These are phyloP conservation scores for Diaporthe longicolla DNA, from an alignment of 2,329 filamentous ascomycete genomes.

Conservation along the genomic window DNA sequence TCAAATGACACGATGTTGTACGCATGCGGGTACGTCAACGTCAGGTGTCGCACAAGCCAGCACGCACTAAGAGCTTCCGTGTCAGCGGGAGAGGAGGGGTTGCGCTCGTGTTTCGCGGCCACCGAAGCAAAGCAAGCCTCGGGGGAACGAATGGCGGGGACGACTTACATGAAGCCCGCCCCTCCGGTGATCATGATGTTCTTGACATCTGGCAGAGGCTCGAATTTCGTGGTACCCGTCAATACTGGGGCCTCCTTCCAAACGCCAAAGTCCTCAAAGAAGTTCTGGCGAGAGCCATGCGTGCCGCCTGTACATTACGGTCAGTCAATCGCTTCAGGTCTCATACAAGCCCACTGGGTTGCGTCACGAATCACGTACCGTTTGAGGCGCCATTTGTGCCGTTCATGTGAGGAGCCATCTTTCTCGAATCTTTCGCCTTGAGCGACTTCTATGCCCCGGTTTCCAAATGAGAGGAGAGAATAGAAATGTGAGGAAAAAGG, in stretches of 20 bases:
- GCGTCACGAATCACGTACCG: constrained; percentile 30
- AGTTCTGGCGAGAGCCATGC: constrained; percentile 54
- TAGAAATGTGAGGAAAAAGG: not conserved
- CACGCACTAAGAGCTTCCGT: constrained; percentile 70
- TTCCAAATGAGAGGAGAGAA: not conserved
- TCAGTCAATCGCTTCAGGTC: not conserved
- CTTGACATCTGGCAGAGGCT: constrained; percentile 76
- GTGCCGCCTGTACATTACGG: constrained; percentile 42
- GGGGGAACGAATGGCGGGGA: constrained; percentile 37
- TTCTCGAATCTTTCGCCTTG: not conserved
- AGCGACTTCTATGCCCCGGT: not conserved
- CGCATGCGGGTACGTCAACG: constrained; percentile 77
- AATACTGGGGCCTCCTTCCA: constrained; percentile 82
- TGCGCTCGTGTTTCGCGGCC: not conserved
- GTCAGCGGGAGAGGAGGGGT: constrained; percentile 42
- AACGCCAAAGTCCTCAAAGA: constrained; percentile 72
- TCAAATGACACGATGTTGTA: constrained; percentile 89
- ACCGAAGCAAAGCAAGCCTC: not conserved
- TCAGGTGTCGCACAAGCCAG: constrained; percentile 86
- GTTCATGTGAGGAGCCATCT: constrained; percentile 35
- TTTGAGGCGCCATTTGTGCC: constrained; percentile 31
- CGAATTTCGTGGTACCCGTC: constrained; percentile 78
- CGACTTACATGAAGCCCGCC: constrained; percentile 84
- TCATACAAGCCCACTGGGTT: not conserved
- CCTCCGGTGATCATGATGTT: constrained; percentile 90